Evolutionary conservation across 2,329 filamentous ascomycete species (phyloP).

Genomic region (Pseudophaeomoniella oleicola): DNA sequence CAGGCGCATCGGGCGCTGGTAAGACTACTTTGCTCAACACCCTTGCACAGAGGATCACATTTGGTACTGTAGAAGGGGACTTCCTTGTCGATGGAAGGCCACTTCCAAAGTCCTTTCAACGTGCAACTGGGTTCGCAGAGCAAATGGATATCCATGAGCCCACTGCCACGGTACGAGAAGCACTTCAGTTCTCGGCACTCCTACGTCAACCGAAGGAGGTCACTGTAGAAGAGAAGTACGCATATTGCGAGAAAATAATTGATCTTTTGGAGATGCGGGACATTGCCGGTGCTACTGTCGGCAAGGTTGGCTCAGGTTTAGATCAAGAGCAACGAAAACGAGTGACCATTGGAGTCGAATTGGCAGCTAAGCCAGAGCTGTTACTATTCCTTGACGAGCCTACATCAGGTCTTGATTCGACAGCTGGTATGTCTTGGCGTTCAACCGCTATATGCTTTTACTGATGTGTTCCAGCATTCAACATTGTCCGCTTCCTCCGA

Average conservation of each 20-base stretch:
- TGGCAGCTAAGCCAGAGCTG: conserved; percentile 46
- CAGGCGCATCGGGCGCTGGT: conserved; percentile 25
- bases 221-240: conserved; percentile 46
- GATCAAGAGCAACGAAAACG: conserved; percentile 54
- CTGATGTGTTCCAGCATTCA: conserved; percentile 77
- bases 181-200: conserved; percentile 50
- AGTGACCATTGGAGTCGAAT: conserved; percentile 46
- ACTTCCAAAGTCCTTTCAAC: conserved; percentile 34
- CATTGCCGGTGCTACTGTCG: conserved; percentile 51
- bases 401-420: conserved; percentile 52
- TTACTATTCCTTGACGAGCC: conserved; percentile 50
- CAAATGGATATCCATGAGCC: conserved; percentile 56
- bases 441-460: conserved; percentile 86
- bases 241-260: conserved; percentile 55
- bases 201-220: conserved; percentile 47
- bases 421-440: too few species aligned
- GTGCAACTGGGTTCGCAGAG: conserved; percentile 40
- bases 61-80: conserved; percentile 27
- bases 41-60: conserved; percentile 29
- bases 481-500: conserved; percentile 46
- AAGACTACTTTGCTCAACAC: conserved; percentile 34
- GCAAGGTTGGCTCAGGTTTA: conserved; percentile 42
- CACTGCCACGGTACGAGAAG: conserved; percentile 51
- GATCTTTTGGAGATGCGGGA: conserved; percentile 53
- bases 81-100: conserved; percentile 31